Base-by-base conservation (phyloP, 768 basidiomycete genomes). In the Xerocomus brunneocitrinus region DNA sequence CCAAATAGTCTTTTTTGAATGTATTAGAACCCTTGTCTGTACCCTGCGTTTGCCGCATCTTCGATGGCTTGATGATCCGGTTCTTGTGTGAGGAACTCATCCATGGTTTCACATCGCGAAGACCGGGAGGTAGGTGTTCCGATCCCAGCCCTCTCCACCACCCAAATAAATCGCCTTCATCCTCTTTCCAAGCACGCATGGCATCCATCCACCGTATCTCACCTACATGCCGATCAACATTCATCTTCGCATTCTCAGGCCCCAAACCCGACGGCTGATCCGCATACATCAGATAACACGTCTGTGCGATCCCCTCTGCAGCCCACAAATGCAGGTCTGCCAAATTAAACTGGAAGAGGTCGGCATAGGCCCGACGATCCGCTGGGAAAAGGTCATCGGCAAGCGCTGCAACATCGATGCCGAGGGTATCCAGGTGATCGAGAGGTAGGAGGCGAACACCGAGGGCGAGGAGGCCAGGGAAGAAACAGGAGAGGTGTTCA, bases 401-500 rank as follows among this genome's bases (percentile, higher is more conserved):
- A 10, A 83, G 73, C 8, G 70, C 58, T 3, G 66, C 60, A 14
- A 75, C 62, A 54, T 79, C 69, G 51, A 85, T 75, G 4, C 78
- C 79, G 10, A 79, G 61, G 2, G 70, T 58, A 19, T 73, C 66
- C 8, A 84, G 74, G 48, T 79, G 66, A 55, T 85, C 73, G 41
- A 85, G 72, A 5, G 80, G 80, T 28, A 89, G 75, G 7, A 78
- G 79, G 58, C 85, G 78, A 4, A 71, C 85, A 14, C 88, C 88
- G 3, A 91, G 77, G 6, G 87, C 86, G 25, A 91, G 73, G 9
- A 89, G 74, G 5, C 89, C 89, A 0, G 87, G 87, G 50, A 88
- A 75, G 72, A 89, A 91, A 66, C 88, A 89, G 1, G 87, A 79
- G 19, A 91, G 73, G 61, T 90, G 88, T 58, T 90, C 85, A 55